Evolutionary conservation across 805 yeast genomes (phyloP).

Genomic region (Myxozyma melibiosi): DNA sequence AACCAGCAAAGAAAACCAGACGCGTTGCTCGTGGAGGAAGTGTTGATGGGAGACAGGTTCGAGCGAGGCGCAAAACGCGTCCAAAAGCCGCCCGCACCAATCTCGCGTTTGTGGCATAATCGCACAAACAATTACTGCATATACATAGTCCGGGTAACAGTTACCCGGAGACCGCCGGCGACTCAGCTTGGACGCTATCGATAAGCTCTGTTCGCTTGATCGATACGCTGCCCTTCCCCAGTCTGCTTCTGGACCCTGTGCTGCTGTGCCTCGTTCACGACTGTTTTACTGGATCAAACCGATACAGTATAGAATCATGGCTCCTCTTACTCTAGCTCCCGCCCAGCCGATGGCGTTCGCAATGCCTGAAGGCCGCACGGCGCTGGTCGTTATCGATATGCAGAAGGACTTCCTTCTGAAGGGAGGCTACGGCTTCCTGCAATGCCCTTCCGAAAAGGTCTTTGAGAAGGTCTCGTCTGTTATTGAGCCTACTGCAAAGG

Average conservation of each 20-base stretch:
- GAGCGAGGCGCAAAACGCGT: not conserved
- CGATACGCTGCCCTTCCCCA: not conserved
- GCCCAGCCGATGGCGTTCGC: conserved; percentile 31
- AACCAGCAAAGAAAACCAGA: not conserved
- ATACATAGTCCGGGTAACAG: not conserved
- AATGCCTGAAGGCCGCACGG: conserved; percentile 36
- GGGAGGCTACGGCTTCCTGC: conserved; percentile 40
- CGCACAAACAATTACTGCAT: not conserved
- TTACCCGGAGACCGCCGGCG: conserved; percentile 20
- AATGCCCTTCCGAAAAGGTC: conserved; percentile 38
- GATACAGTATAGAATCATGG: conserved; percentile 18
- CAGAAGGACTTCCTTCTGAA: conserved; percentile 42
- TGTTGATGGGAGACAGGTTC: not conserved
- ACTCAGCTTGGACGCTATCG: not conserved
- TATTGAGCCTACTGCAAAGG: conserved; percentile 36
- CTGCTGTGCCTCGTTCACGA: not conserved
- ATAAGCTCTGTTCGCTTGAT: not conserved
- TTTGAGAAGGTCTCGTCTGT: conserved; percentile 37
- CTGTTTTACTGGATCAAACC: not conserved
- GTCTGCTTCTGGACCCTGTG: not conserved
- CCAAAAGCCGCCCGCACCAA: too few relatives aligned
- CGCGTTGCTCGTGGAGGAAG: not conserved
- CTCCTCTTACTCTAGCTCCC: conserved; percentile 14
- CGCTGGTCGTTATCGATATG: conserved; percentile 43
- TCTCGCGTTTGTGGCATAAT: conserved; percentile 9